Percentiles rank a stretch among this genome's conserved stretches.
Evolutionary conservation across 352 stramenopile genomes (phyloP).

Genomic region (Globisporangium recalcitrans): DNA sequence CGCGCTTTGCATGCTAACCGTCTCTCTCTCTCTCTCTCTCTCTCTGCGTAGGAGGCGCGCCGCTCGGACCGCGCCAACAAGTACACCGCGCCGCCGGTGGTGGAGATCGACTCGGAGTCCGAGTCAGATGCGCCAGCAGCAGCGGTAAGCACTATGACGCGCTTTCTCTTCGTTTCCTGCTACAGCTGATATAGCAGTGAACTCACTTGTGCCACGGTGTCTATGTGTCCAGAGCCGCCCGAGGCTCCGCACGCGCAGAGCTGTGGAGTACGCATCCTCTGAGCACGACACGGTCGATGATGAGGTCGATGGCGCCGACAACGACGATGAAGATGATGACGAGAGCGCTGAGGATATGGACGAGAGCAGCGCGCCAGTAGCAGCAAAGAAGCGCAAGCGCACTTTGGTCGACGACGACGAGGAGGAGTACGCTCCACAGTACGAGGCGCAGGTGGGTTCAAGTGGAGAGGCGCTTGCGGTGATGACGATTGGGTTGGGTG

Average conservation of each 20-base stretch:
- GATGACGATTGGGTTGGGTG: background rate
- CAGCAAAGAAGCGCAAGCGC: constrained; percentile 34
- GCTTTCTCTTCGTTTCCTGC: background rate
- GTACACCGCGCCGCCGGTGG: constrained; percentile 5
- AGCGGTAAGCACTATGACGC: background rate
- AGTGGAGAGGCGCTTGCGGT: background rate
- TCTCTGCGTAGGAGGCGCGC: background rate
- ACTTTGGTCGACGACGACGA: constrained; percentile 14
- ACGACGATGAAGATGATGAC: constrained; percentile 31
- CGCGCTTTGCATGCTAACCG: too few relatives aligned
- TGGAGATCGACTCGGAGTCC: constrained; percentile 22
- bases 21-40: too few relatives aligned
- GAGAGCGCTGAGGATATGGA: constrained; percentile 23
- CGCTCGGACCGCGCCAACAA: constrained; percentile 6
- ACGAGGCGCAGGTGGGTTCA: constrained; percentile 11
- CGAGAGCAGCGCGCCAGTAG: constrained; percentile 16
- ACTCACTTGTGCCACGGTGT: background rate
- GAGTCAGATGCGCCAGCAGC: constrained; percentile 8
- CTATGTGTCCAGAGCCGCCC: constrained; percentile 18
- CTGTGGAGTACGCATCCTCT: constrained; percentile 11
- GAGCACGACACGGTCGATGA: constrained; percentile 39
- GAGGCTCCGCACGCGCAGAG: constrained; percentile 22
- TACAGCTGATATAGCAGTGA: background rate
- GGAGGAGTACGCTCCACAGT: constrained; percentile 15
- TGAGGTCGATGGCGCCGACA: constrained; percentile 25